These are phyloP conservation scores for Peronosclerospora sorghi DNA, from an alignment of 352 stramenopile genomes.

Conservation along the genomic window DNA sequence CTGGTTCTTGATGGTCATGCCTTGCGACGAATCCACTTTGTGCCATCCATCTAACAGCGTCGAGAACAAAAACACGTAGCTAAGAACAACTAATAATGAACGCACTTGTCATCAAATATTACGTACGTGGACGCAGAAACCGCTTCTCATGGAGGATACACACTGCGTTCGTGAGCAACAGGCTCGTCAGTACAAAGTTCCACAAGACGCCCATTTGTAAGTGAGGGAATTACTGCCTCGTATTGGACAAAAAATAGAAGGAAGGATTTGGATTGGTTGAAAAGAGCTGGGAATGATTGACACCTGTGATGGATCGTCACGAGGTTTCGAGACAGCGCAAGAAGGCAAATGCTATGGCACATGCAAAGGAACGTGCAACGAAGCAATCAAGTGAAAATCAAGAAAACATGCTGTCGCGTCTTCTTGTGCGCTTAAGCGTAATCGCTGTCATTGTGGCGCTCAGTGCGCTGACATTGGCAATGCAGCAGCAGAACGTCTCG, in stretches of 20 bases:
- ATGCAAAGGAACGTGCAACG: conserved; percentile 7
- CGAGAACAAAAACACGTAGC: background rate
- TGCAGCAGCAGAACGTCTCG: conserved; percentile 1
- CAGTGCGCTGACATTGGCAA: conserved; percentile 10
- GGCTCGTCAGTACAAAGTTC: conserved; percentile 82
- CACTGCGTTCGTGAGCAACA: conserved; percentile 79
- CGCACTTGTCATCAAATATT: background rate
- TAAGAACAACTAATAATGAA: background rate
- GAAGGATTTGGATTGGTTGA: background rate
- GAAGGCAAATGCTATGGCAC: conserved; percentile 1
- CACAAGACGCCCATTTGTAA: conserved; percentile 70
- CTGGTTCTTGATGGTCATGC: conserved; percentile 83
- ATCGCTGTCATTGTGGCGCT: conserved; percentile 17
- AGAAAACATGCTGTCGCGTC: conserved; percentile 16
- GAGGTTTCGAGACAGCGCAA: conserved; percentile 8
- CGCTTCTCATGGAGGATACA: conserved; percentile 84
- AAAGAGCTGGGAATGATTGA: conserved; percentile 4
- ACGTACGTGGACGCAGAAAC: conserved; percentile 75
- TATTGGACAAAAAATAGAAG: too few species aligned
- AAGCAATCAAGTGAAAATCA: conserved; percentile 1
- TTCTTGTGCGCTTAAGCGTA: conserved; percentile 26
- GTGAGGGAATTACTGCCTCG: too few species aligned
- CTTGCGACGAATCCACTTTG: conserved; percentile 65
- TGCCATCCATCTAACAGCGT: conserved; percentile 75
- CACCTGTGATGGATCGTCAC: conserved; percentile 20